Evolutionary conservation across 352 stramenopile genomes (phyloP), one percentile per base, ranked within the genome.

Genomic region (Globisporangium camurandrum): DNA sequence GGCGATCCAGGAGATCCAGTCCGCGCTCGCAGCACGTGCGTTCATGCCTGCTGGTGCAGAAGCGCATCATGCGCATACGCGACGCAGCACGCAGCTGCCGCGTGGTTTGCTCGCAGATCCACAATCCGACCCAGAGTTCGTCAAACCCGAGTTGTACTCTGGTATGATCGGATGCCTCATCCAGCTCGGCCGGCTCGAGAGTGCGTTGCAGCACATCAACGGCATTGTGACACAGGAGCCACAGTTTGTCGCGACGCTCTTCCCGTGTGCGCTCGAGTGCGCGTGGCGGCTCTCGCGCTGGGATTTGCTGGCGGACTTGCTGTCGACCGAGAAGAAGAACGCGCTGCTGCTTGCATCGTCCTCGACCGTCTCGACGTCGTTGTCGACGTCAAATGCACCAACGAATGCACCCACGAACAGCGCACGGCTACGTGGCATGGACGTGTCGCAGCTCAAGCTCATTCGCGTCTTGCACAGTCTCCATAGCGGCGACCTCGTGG

Each of bases 141-240:
- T 88, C 22, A 90, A 88, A 44, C 77, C 77, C 11, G 62, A 83
- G 16, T 50, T 95, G 26, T 95, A 93, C 57, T 77, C 70, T 6
- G 84, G 84, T 27, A 87, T 93, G 57, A 79, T 95, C 43, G 59
- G 76, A 10, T 93, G 84, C 41, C 51, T 93, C n/a, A 90, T 92
- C 27, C 80, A 93, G 54, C 63, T 95, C 2, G 84, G 84, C 17
- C 73, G 80, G 14, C 66, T 92, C 9, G 84, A 93, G 62, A 92
- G 75, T 53, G 84, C 82, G 11, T 61, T 95, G 19, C 81, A 93
- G 50, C 77, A 93, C 59, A 92, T 93, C 30, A 88, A 92, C 39
- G 84, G 84, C 17, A 93, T 95, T 38, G 71, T 84, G 5, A 87
- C 73, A 10, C 68, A 85, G 61, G 80, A 92, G 37, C 79, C 82